A percentile compares a stretch with the other conserved stretches of the same genome.
phyloP scores from a whole-genome alignment of 805 yeast genomes.

The Monosporozyma unispora region DNA sequence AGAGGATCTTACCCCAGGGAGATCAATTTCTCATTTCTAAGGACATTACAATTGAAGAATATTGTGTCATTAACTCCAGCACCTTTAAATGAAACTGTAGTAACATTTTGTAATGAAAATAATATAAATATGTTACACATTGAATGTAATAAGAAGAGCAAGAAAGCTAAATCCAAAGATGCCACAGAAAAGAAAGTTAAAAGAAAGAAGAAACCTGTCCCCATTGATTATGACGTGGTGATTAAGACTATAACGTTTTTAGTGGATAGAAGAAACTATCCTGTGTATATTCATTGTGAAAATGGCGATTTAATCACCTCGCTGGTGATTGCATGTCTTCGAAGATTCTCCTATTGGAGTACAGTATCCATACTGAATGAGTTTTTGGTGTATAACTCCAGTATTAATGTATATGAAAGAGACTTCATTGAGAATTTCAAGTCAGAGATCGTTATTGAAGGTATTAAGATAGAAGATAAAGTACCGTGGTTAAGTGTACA shows the following conservation, averaged over 20 bases:
- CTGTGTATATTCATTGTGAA: slow-evolving; percentile 75
- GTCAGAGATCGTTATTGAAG: slow-evolving; percentile 52
- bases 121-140: slow-evolving; percentile 61
- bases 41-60: slow-evolving; percentile 55
- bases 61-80: slow-evolving; percentile 74
- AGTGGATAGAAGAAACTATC: slow-evolving; percentile 50
- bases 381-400: slow-evolving; percentile 65
- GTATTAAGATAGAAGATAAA: slow-evolving; percentile 20
- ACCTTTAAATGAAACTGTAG: slow-evolving; percentile 44
- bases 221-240: slow-evolving; percentile 60
- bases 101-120: slow-evolving; percentile 42
- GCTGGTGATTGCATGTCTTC: slow-evolving; percentile 72
- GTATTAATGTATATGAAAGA: slow-evolving; percentile 74
- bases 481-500: slow-evolving; percentile 30
- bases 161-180: slow-evolving; percentile 10
- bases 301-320: slow-evolving; percentile 88
- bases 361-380: slow-evolving; percentile 81
- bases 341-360: slow-evolving; percentile 83
- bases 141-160: slow-evolving; percentile 6
- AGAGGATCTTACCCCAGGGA: slow-evolving; percentile 85
- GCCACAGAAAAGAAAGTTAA: slow-evolving; percentile 39
- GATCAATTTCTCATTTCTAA: slow-evolving; percentile 59
- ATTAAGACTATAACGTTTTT: slow-evolving; percentile 51
- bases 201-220: slow-evolving; percentile 76
- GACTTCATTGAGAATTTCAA: slow-evolving; percentile 72